A percentile compares a stretch with the other conserved stretches of the same genome.
phyloP scores from a whole-genome alignment of 495 filamentous ascomycete species.

The Rhizodiscina lignyota region DNA sequence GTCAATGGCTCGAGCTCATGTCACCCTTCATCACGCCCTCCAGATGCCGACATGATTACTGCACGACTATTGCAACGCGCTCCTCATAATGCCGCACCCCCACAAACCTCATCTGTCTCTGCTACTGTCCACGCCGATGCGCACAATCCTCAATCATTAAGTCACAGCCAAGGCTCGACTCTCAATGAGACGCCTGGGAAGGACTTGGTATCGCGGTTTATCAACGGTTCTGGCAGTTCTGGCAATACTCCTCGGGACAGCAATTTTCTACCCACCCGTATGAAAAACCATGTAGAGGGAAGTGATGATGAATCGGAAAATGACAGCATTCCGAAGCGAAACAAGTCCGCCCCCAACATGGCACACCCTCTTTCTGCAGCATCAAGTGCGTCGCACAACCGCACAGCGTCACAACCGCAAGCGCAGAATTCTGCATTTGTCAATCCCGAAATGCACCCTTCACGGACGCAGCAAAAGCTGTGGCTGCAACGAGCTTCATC shows the following conservation, averaged over 20 bases:
- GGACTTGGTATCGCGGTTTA: conserved; percentile 19
- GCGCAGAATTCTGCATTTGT: conserved; percentile 9
- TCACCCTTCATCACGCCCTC: conserved; percentile 6
- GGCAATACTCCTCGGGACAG: conserved; percentile 14
- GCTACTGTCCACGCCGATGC: conserved; percentile 31
- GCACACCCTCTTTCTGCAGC: neutral
- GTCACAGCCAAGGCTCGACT: conserved; percentile 21
- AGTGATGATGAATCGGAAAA: conserved; percentile 6
- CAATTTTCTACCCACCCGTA: conserved; percentile 14
- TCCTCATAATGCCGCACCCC: conserved; percentile 33
- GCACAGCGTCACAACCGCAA: conserved; percentile 1
- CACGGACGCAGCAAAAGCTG: conserved; percentile 54
- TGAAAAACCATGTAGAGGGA: conserved; percentile 5
- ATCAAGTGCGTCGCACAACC: neutral
- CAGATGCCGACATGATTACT: conserved; percentile 30
- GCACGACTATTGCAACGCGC: conserved; percentile 40
- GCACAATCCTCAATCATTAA: conserved; percentile 21
- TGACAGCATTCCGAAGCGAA: conserved; percentile 4
- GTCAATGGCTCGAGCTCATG: too few relatives aligned
- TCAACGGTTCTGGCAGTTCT: conserved; percentile 13
- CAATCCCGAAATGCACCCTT: conserved; percentile 31
- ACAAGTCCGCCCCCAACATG: conserved; percentile 15
- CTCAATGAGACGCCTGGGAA: conserved; percentile 23
- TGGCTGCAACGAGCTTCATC: conserved; percentile 53
- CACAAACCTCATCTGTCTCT: conserved; percentile 40